Conservation (phyloP, 208 protist species). For the Acanthamoeba sp. region DNA sequence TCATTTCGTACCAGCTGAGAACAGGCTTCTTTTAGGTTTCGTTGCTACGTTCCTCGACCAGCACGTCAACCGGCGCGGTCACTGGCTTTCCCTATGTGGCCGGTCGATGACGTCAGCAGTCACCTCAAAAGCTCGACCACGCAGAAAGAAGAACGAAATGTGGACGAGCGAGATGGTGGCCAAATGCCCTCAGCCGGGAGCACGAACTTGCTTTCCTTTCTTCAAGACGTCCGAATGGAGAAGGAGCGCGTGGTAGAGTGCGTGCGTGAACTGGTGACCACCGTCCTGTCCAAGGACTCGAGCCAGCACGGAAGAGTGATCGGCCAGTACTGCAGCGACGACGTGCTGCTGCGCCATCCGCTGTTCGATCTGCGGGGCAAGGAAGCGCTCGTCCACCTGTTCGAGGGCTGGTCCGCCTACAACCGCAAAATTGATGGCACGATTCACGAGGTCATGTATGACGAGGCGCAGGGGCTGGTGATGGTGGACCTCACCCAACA, state of each 20-base stretch:
- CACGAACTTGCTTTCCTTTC: too few relatives aligned
- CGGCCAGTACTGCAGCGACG: background rate
- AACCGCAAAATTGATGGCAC: background rate
- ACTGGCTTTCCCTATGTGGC: too few relatives aligned
- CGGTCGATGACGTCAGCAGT: too few relatives aligned
- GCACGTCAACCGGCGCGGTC: too few relatives aligned
- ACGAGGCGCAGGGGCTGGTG: constrained; percentile 3
- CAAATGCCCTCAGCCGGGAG: too few relatives aligned
- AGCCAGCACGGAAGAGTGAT: background rate
- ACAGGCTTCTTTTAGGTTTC: too few relatives aligned
- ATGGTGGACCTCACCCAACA: constrained; percentile 25
- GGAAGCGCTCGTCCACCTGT: background rate
- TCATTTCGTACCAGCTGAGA: too few relatives aligned
- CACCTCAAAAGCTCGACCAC: too few relatives aligned
- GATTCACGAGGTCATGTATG: constrained; percentile 1
- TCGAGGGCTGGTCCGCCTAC: constrained; percentile 32
- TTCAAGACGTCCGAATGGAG: too few relatives aligned
- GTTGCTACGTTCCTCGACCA: too few relatives aligned
- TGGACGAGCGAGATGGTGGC: too few relatives aligned
- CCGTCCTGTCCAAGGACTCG: background rate
- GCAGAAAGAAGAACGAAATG: too few relatives aligned
- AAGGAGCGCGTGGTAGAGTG: background rate
- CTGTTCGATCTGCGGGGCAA: background rate
- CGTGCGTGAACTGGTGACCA: background rate
- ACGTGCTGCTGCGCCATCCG: constrained; percentile 4